Base-by-base conservation (phyloP, 208 protist genomes). In the Trypanosoma melophagium region DNA sequence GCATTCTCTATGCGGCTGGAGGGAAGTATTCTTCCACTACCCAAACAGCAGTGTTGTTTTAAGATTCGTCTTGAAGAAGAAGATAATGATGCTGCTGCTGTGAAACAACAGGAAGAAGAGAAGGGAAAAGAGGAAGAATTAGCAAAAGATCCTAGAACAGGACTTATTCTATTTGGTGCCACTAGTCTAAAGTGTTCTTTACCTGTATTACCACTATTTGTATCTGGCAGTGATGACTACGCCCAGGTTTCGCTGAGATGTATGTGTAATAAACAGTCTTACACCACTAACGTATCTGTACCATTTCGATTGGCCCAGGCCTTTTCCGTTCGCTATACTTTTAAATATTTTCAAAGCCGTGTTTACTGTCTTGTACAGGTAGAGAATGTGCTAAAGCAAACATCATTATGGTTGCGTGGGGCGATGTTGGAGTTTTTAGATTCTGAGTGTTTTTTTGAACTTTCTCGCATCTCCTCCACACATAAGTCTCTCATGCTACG, bases 371-470 rank as follows among this genome's bases (percentile, higher is more conserved):
- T 92, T 1, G 86, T 90, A 50, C 75, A 62, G 41, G 71, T 90
- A 69, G 57, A 61, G n/a, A 95, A 92, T 50, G 50, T 79, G 9
- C 74, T 95, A 35, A 41, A 69, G 22, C 56, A 66, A 21, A 92
- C 83, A 3, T 95, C 89, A 35, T 71, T 95, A 38, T 92, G 86
- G 86, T 56, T 95, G 63, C 89, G 89, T 22, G 89, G 86, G 54
- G 84, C 77, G 19, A 28, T 91, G 55, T 76, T 95, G 41, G 74
- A 81, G 51, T 65, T 94, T 9, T 54, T 89, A 17, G 81, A 87
- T 51, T 40, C 69, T 0, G 73, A 74, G 35, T 67, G 65, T 21
- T 83, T 82, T 25, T 94, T 90, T 66, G 79, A 83, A 67, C 81
- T 94, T 44, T 73, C 82, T 41, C 80, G 83, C 4, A 76, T 91